phyloP scores from a whole-genome alignment of 169 alveolate genomes.

The Miamiensis avidus region DNA sequence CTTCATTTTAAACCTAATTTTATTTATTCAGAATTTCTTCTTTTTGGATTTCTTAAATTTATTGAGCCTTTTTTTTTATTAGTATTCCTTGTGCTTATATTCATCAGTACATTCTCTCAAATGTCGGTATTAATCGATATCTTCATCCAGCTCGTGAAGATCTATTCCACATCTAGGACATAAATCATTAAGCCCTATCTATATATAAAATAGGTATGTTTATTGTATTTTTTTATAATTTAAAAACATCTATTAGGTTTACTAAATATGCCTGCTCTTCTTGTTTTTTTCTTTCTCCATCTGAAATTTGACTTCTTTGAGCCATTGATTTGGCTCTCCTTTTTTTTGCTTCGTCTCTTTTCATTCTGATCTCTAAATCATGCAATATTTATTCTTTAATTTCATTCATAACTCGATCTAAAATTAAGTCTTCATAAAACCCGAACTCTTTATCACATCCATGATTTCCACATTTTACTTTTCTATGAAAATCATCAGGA shows the following conservation, averaged over 20 bases:
- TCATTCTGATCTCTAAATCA: not conserved
- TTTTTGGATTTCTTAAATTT: too few species aligned
- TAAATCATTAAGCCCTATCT: not conserved
- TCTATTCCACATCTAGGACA: not conserved
- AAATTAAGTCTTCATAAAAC: not conserved
- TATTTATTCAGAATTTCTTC: not conserved
- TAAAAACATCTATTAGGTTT: not conserved
- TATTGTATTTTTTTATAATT: too few species aligned
- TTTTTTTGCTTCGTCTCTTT: not conserved
- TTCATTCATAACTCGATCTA: not conserved
- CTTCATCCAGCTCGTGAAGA: not conserved
- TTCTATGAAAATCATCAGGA: not conserved
- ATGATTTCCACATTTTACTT: not conserved
- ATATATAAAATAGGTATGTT: too few species aligned
- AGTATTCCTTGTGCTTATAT: not conserved
- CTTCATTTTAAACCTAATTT: not conserved
- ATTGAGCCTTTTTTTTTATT: not conserved
- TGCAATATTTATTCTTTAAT: not conserved
- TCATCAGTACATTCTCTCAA: not conserved
- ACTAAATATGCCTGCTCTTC: not conserved
- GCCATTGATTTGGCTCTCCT: not conserved
- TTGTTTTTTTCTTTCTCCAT: not conserved
- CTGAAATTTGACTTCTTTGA: not conserved
- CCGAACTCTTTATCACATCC: not conserved
- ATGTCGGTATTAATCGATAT: not conserved